A percentile compares a stretch with the other conserved stretches of the same genome.
These are phyloP conservation scores for Pyrenochaeta sp. DNA, from an alignment of 2,329 filamentous ascomycete species.

Conservation along the genomic window DNA sequence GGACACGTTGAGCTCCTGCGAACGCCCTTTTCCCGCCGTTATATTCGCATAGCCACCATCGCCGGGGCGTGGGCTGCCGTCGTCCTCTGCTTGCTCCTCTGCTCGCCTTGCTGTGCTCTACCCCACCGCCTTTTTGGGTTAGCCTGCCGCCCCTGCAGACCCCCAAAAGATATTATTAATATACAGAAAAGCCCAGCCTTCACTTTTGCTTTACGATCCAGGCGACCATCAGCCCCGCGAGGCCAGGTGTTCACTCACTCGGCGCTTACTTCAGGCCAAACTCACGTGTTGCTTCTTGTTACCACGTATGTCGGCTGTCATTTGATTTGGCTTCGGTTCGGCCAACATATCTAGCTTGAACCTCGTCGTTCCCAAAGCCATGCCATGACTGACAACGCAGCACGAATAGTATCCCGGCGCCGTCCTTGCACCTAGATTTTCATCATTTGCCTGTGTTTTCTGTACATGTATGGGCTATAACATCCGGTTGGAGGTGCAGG, in stretches of 20 bases:
- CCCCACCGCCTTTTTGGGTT: constrained; percentile 15
- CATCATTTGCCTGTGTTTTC: too few relatives aligned
- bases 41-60: neutral
- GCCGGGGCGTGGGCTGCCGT: neutral
- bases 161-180: constrained; percentile 36
- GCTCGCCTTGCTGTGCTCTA: neutral
- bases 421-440: too few relatives aligned
- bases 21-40: constrained; percentile 12
- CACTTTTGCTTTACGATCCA: constrained; percentile 9
- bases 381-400: too few relatives aligned
- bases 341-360: too few relatives aligned
- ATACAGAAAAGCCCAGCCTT: constrained; percentile 13
- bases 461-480: too few relatives aligned
- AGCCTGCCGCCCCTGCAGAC: constrained; percentile 21
- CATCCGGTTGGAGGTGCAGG: too few relatives aligned
- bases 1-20: constrained; percentile 33
- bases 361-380: too few relatives aligned
- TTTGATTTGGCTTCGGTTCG: too few relatives aligned
- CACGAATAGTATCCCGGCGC: too few relatives aligned
- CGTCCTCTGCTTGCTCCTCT: neutral
- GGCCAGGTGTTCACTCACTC: constrained; percentile 39
- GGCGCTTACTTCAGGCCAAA: constrained; percentile 1
- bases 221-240: constrained; percentile 10
- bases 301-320: too few relatives aligned
- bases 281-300: neutral